Evolutionary conservation across 495 filamentous ascomycete species (phyloP).

Genomic region (Daldinia grandis): DNA sequence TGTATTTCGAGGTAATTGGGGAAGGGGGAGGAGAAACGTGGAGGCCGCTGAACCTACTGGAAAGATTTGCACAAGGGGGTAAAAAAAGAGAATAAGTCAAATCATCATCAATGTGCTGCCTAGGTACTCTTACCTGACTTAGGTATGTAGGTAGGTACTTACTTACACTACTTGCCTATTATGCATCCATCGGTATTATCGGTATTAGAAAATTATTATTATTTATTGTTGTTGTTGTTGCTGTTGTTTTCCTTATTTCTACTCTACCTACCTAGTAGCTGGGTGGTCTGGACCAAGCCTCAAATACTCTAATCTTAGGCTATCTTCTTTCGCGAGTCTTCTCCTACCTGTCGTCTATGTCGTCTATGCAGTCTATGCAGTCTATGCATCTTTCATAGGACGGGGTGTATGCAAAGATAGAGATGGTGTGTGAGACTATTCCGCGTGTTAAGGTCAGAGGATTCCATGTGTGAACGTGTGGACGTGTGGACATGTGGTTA

Average conservation of each 20-base stretch:
- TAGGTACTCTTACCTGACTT: no score
- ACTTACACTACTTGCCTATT: no score
- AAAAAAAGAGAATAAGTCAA: neutral
- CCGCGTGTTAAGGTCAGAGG: slow-evolving; percentile 40
- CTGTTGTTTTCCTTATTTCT: neutral
- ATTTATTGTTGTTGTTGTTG: no score
- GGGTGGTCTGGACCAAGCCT: slow-evolving; percentile 31
- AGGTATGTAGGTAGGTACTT: no score
- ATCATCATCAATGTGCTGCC: slow-evolving; percentile 6
- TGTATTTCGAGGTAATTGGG: slow-evolving; percentile 28
- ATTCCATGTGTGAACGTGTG: slow-evolving; percentile 5
- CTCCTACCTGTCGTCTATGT: neutral
- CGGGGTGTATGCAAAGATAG: slow-evolving; percentile 20
- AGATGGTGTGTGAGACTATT: slow-evolving; percentile 39
- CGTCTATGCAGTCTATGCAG: neutral
- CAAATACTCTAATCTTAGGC: slow-evolving; percentile 38
- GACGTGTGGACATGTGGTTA: slow-evolving; percentile 38
- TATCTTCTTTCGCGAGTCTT: slow-evolving; percentile 15
- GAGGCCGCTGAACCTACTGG: slow-evolving; percentile 41
- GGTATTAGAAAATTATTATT: slow-evolving; percentile 8
- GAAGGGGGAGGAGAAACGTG: slow-evolving; percentile 40
- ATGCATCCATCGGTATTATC: slow-evolving; percentile 1
- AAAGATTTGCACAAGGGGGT: slow-evolving; percentile 37
- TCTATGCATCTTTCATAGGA: slow-evolving; percentile 18
- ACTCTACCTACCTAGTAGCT: slow-evolving; percentile 2